A percentile compares a stretch with the other conserved stretches of the same genome.
Conservation (phyloP, 352 stramenopile genomes). For the Saprolegnia diclina region DNA sequence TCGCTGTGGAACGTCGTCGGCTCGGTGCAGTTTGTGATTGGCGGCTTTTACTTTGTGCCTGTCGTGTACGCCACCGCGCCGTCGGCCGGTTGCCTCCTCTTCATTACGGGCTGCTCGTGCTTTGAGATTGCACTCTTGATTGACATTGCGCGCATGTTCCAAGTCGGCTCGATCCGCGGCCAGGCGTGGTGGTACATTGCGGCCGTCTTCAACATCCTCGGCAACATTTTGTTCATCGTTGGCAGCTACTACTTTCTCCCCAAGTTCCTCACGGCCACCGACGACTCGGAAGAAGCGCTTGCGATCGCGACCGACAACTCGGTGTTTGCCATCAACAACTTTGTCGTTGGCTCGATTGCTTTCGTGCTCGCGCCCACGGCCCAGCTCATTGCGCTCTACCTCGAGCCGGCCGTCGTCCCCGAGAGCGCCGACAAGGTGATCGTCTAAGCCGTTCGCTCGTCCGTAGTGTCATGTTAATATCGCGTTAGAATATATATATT, state of each 20-base stretch:
- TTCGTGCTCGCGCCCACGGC: conserved; percentile 46
- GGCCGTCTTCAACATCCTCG: conserved; percentile 50
- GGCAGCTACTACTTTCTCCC: conserved; percentile 80
- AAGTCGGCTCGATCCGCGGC: conserved; percentile 40
- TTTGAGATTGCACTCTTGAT: conserved; percentile 55
- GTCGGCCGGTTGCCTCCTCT: conserved; percentile 64
- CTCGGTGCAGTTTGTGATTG: conserved; percentile 64
- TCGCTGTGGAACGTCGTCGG: conserved; percentile 59
- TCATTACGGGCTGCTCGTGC: conserved; percentile 61
- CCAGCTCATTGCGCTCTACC: background rate
- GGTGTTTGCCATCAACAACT: conserved; percentile 70
- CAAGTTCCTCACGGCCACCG: conserved; percentile 43
- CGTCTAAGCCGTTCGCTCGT: background rate
- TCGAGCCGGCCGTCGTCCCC: background rate
- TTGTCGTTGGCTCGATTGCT: conserved; percentile 64
- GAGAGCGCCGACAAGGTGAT: background rate
- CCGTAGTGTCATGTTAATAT: background rate
- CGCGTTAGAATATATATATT: no score
- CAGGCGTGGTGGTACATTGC: conserved; percentile 46
- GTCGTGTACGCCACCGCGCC: conserved; percentile 60
- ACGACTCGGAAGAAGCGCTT: conserved; percentile 36
- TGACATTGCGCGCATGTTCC: conserved; percentile 36
- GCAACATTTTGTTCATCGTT: conserved; percentile 66
- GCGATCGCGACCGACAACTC: conserved; percentile 50
- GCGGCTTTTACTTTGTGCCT: conserved; percentile 73